Percentiles rank a stretch among this genome's conserved stretches.
Conservation (phyloP, 495 filamentous ascomycete species). For the Aspergillus incahuasiensis region DNA sequence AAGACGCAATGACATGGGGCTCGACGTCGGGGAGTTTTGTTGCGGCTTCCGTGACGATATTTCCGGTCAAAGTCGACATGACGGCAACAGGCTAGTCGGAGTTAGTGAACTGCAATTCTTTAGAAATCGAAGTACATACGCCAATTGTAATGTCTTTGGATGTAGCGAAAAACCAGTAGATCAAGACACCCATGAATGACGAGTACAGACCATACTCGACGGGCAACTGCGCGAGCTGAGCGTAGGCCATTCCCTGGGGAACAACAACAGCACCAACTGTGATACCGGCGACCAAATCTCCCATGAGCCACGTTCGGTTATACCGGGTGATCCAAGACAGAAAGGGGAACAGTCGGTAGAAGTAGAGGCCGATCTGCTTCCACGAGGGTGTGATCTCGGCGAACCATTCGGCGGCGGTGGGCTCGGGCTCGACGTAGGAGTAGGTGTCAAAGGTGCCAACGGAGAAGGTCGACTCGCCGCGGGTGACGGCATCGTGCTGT, state of each 20-base stretch:
- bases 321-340: constrained; percentile 81
- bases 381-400: constrained; percentile 53
- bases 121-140: constrained; percentile 35
- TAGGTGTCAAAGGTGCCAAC: constrained; percentile 72
- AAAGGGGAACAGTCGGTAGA: constrained; percentile 77
- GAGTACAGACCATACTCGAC: constrained; percentile 90
- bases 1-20: constrained; percentile 64
- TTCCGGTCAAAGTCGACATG: constrained; percentile 84
- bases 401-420: constrained; percentile 70
- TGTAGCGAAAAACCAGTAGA: constrained; percentile 99
- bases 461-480: constrained; percentile 78
- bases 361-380: constrained; percentile 52
- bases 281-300: constrained; percentile 89
- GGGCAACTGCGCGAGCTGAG: constrained; percentile 70
- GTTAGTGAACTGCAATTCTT: background rate
- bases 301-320: constrained; percentile 81
- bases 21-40: constrained; percentile 53
- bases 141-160: constrained; percentile 99
- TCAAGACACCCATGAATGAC: constrained; percentile 92
- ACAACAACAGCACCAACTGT: constrained; percentile 95
- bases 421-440: constrained; percentile 75
- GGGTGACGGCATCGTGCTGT: constrained; percentile 50
- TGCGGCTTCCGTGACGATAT: constrained; percentile 61
- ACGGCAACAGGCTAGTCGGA: constrained; percentile 81
- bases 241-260: constrained; percentile 97